Percentiles rank a stretch among this genome's conserved stretches.
These are phyloP conservation scores for Russula ochroleuca DNA, from an alignment of 768 basidiomycete genomes.

Conservation along the genomic window DNA sequence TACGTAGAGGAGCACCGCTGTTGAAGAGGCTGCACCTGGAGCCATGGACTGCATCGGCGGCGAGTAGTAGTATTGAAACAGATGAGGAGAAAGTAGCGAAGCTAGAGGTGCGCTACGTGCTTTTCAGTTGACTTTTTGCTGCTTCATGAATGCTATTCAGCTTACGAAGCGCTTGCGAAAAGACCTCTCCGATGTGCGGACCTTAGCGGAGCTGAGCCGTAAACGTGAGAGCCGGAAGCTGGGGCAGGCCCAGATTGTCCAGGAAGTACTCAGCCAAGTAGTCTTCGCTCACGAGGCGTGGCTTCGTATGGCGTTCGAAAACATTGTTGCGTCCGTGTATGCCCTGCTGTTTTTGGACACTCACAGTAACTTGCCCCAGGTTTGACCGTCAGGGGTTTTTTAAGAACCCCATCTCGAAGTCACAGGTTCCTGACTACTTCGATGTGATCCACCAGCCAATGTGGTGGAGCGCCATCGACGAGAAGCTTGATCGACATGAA, in stretches of 20 bases:
- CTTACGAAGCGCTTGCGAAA: constrained; percentile 59
- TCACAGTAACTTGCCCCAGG: constrained; percentile 38
- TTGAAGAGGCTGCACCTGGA: constrained; percentile 91
- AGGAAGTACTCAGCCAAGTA: constrained; percentile 55
- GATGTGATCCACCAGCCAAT: constrained; percentile 82
- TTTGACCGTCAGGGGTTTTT: constrained; percentile 73
- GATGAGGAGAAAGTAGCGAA: constrained; percentile 81
- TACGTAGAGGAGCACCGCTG: constrained; percentile 86
- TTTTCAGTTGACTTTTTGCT: neutral
- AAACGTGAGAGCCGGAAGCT: constrained; percentile 83
- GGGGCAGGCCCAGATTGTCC: constrained; percentile 59
- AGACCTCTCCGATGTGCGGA: constrained; percentile 72
- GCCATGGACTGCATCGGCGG: constrained; percentile 87
- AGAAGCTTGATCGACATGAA: constrained; percentile 74
- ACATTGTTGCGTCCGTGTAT: constrained; percentile 58
- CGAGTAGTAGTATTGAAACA: constrained; percentile 57
- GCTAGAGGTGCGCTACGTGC: constrained; percentile 56
- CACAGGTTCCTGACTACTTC: constrained; percentile 86
- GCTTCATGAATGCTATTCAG: constrained; percentile 33
- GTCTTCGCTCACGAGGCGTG: constrained; percentile 63
- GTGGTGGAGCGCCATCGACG: constrained; percentile 80
- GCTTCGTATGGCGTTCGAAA: constrained; percentile 63
- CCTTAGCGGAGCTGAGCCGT: constrained; percentile 59
- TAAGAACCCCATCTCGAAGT: constrained; percentile 72
- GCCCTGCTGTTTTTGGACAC: neutral